Percentiles rank a stretch among this genome's conserved stretches.
phyloP scores from a whole-genome alignment of 2,329 filamentous ascomycete genomes.

The Arachnomyces sp. region DNA sequence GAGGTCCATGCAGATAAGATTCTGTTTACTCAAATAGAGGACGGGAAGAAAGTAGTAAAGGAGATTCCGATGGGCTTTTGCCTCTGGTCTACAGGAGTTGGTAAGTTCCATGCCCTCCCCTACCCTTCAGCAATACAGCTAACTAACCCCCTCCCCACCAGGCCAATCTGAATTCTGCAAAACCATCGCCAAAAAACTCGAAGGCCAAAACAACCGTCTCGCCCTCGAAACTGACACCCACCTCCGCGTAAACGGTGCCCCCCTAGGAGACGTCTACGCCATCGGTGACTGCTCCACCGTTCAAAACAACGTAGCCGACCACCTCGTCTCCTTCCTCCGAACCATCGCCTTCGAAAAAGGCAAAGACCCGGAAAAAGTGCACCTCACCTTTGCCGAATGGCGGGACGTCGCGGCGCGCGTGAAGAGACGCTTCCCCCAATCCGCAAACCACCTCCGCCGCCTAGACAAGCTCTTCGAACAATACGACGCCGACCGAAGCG shows the following conservation, averaged over 20 bases:
- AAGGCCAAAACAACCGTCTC: constrained; percentile 74
- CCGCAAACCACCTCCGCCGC: constrained; percentile 73
- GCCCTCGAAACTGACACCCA: constrained; percentile 93
- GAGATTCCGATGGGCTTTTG: constrained; percentile 95
- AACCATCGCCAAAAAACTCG: constrained; percentile 66
- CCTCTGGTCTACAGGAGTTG: constrained; percentile 91
- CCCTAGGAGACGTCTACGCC: constrained; percentile 88
- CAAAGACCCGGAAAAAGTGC: constrained; percentile 78
- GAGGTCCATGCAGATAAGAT: constrained; percentile 80
- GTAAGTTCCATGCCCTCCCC: constrained; percentile 23
- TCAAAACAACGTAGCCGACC: constrained; percentile 91
- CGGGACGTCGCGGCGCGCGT: constrained; percentile 73
- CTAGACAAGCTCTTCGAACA: constrained; percentile 84
- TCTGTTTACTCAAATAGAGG: constrained; percentile 74
- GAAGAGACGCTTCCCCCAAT: constrained; percentile 83
- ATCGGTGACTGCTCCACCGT: constrained; percentile 95
- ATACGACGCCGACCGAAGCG: constrained; percentile 88
- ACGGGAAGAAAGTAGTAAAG: constrained; percentile 71
- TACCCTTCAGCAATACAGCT: neutral
- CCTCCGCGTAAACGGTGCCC: constrained; percentile 77
- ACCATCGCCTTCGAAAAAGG: constrained; percentile 86
- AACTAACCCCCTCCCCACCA: constrained; percentile 11
- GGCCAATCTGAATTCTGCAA: constrained; percentile 74
- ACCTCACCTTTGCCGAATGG: constrained; percentile 85
- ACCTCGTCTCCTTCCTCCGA: constrained; percentile 83